Conservation (phyloP, 257 asterid genomes). For the Solanum ossicruentum region DNA sequence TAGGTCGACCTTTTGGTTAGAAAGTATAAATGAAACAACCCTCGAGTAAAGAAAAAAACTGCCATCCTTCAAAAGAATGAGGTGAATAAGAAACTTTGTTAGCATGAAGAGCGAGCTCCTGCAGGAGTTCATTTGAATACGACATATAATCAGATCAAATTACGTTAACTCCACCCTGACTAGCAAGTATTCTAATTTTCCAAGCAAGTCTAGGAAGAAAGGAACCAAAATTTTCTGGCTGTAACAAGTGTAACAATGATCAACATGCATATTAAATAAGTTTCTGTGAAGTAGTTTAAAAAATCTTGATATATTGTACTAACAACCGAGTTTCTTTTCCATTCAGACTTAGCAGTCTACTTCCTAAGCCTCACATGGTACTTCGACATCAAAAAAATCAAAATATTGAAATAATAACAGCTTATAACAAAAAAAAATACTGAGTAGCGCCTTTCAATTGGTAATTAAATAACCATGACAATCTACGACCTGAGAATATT, state of each 20-base stretch:
- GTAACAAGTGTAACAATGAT: neutral
- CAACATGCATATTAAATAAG: neutral
- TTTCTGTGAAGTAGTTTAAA: neutral
- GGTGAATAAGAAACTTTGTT: neutral
- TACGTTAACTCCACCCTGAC: neutral
- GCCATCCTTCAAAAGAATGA: neutral
- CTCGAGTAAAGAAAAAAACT: neutral
- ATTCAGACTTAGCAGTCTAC: neutral
- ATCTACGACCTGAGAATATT: neutral
- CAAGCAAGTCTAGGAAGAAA: neutral
- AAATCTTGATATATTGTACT: neutral
- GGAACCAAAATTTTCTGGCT: neutral
- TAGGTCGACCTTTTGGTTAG: neutral
- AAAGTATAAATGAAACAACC: neutral
- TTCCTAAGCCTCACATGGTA: neutral
- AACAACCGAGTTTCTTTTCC: neutral
- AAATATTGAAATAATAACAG: neutral
- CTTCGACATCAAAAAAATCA: neutral
- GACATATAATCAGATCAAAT: neutral
- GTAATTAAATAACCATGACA: neutral
- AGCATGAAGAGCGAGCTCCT: neutral
- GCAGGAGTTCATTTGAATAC: neutral
- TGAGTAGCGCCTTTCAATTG: neutral
- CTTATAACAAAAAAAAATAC: neutral
- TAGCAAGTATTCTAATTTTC: neutral